Percentiles rank a stretch among this genome's conserved stretches.
These are phyloP conservation scores for Alternaria panax DNA, from an alignment of 2,329 filamentous ascomycete genomes.

Conservation along the genomic window DNA sequence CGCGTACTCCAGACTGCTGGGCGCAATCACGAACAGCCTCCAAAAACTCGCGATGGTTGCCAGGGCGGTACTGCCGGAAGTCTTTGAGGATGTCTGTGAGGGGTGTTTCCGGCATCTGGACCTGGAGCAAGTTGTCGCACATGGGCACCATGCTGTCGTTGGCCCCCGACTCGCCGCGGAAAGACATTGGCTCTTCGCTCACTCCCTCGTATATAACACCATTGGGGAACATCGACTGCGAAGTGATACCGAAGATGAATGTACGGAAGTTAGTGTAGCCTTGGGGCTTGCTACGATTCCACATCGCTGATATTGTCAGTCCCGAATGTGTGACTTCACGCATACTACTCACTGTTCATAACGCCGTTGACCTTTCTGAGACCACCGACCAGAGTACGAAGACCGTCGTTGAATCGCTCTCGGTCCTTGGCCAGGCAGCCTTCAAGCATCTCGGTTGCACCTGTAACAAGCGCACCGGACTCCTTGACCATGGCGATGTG, in stretches of 20 bases:
- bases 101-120: slow-evolving; percentile 87
- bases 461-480: slow-evolving; percentile 78
- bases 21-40: slow-evolving; percentile 68
- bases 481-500: slow-evolving; percentile 96
- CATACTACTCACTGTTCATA: slow-evolving; percentile 71
- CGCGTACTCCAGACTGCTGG: slow-evolving; percentile 62
- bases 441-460: slow-evolving; percentile 72
- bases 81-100: slow-evolving; percentile 87
- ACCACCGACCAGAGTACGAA: slow-evolving; percentile 62
- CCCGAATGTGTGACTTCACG: background rate
- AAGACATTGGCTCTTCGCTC: slow-evolving; percentile 75
- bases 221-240: slow-evolving; percentile 90
- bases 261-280: slow-evolving; percentile 91
- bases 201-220: slow-evolving; percentile 90
- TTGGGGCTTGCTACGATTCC: slow-evolving; percentile 82
- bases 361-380: slow-evolving; percentile 75
- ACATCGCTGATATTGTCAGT: slow-evolving; percentile 69
- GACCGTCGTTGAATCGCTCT: slow-evolving; percentile 65
- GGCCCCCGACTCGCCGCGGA: slow-evolving; percentile 91
- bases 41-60: slow-evolving; percentile 87
- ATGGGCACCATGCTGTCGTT: slow-evolving; percentile 95
- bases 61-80: slow-evolving; percentile 87
- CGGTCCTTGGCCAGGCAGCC: slow-evolving; percentile 56
- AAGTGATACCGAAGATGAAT: slow-evolving; percentile 96
- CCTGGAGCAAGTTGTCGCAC: slow-evolving; percentile 84